Conservation (phyloP, 148 eudicot species). For the Heliamphora exappendiculata region DNA sequence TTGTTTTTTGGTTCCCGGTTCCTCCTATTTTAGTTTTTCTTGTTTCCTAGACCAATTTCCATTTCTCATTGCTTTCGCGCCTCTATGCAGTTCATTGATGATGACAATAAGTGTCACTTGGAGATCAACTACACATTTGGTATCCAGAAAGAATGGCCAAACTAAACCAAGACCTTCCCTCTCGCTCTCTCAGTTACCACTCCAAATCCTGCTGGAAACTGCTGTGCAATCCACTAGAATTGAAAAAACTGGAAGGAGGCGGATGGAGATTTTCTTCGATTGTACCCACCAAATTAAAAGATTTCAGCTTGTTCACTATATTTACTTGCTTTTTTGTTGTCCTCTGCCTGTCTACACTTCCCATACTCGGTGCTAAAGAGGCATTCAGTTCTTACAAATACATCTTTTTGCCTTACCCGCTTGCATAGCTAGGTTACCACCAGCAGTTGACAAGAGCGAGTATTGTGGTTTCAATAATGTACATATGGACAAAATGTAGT, state of each 20-base stretch:
- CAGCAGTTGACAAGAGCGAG: neutral
- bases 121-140: constrained; percentile 61
- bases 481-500: no score
- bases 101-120: constrained; percentile 65
- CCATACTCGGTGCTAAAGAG: neutral
- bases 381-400: neutral
- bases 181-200: neutral
- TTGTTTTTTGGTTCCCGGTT: neutral
- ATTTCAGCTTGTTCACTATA: neutral
- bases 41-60: neutral
- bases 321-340: neutral
- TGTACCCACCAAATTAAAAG: neutral
- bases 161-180: neutral
- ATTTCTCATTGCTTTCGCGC: neutral
- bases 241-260: neutral
- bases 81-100: constrained; percentile 48
- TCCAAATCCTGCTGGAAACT: neutral
- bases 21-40: neutral
- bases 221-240: neutral
- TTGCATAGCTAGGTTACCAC: neutral
- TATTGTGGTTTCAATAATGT: neutral
- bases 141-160: constrained; percentile 56
- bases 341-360: neutral
- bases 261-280: neutral
- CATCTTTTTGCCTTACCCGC: neutral